Percentiles rank a stretch among this genome's conserved stretches.
Evolutionary conservation across 1,284 basidiomycete species (phyloP).

Genomic region (Trichosporon sp.): DNA sequence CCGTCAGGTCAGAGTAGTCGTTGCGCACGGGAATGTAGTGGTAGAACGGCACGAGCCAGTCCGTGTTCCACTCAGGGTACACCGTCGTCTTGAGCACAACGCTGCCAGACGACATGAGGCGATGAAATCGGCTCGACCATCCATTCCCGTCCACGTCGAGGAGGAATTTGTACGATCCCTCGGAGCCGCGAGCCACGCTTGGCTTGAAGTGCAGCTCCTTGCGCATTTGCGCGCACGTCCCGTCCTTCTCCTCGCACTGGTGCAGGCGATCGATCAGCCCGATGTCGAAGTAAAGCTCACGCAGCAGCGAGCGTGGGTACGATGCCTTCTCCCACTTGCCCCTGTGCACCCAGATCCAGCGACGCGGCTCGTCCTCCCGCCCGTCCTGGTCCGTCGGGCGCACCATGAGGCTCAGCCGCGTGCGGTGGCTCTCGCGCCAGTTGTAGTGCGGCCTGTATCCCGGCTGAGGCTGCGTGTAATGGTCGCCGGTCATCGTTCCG

Average conservation of each 20-base stretch:
- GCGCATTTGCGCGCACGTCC: constrained; percentile 43
- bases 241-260: constrained; percentile 44
- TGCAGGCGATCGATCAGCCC: constrained; percentile 37
- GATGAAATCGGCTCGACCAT: constrained; percentile 47
- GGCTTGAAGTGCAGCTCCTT: constrained; percentile 34
- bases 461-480: constrained; percentile 24
- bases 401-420: constrained; percentile 36
- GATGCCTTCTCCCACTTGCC: constrained; percentile 30
- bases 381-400: constrained; percentile 23
- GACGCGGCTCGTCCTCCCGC: constrained; percentile 23
- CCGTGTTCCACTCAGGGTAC: constrained; percentile 50
- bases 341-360: constrained; percentile 38
- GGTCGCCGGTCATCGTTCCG: constrained; percentile 48
- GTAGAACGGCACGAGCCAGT: constrained; percentile 50
- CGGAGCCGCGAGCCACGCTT: constrained; percentile 32
- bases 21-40: constrained; percentile 49
- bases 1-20: constrained; percentile 52
- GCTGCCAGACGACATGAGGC: constrained; percentile 45
- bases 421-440: constrained; percentile 46
- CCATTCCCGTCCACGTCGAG: constrained; percentile 38
- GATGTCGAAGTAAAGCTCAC: constrained; percentile 46
- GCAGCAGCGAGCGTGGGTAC: constrained; percentile 35
- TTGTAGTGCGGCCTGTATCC: constrained; percentile 23
- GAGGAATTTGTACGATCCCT: constrained; percentile 19
- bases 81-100: constrained; percentile 50